These are phyloP conservation scores for Santalum album DNA, from an alignment of 164 flowering plant genomes.

Conservation along the genomic window DNA sequence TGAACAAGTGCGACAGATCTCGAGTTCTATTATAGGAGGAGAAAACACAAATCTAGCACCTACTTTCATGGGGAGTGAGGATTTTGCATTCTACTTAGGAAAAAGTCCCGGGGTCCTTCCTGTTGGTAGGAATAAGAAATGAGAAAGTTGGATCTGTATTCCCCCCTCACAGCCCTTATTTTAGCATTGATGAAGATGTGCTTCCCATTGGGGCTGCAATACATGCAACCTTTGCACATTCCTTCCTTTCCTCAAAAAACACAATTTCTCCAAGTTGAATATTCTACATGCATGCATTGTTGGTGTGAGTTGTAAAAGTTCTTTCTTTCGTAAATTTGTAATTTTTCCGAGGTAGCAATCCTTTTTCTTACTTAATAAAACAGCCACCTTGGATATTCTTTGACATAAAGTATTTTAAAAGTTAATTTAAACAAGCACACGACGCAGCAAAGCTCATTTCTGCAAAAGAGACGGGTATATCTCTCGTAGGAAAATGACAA, in stretches of 20 bases:
- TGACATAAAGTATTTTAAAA: too few species aligned
- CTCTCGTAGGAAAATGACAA: too few species aligned
- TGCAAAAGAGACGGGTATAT: too few species aligned
- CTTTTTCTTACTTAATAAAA: too few species aligned
- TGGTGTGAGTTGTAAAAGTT: too few species aligned
- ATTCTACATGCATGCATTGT: too few species aligned
- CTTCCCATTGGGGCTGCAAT: constrained; percentile 57
- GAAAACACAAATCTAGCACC: constrained; percentile 22
- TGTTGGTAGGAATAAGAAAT: constrained; percentile 39
- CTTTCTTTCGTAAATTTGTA: too few species aligned
- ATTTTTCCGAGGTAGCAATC: too few species aligned
- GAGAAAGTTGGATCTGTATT: constrained; percentile 31
- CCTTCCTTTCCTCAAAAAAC: constrained; percentile 21
- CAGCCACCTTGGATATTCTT: too few species aligned
- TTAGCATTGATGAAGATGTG: constrained; percentile 41
- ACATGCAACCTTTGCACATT: constrained; percentile 50
- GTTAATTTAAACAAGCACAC: too few species aligned
- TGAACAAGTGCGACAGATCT: constrained; percentile 21
- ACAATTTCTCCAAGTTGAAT: too few species aligned
- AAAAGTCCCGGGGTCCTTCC: constrained; percentile 41
- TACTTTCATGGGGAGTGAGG: constrained; percentile 49
- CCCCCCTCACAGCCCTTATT: constrained; percentile 51
- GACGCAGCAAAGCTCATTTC: too few species aligned
- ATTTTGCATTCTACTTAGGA: constrained; percentile 57
- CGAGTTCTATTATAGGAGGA: constrained; percentile 31